A percentile compares a stretch with the other conserved stretches of the same genome.
These are phyloP conservation scores for Aspergillus neotritici DNA, from an alignment of 2,329 filamentous ascomycete genomes.

Conservation along the genomic window DNA sequence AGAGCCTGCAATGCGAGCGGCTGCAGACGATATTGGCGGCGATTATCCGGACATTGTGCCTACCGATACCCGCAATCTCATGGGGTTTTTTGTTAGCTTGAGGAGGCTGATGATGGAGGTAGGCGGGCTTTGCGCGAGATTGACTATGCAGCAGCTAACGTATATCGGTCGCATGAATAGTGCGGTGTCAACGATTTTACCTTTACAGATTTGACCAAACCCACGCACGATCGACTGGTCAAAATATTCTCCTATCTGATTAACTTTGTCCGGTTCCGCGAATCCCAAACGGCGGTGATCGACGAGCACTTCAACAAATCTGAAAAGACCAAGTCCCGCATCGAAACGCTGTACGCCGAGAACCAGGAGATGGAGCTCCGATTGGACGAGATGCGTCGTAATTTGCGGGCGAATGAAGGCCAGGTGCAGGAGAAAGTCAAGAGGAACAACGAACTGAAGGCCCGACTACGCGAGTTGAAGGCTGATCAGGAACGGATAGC, in stretches of 20 bases:
- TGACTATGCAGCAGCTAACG: neutral
- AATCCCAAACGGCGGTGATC: constrained; percentile 82
- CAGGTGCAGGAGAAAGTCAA: constrained; percentile 78
- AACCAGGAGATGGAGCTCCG: constrained; percentile 82
- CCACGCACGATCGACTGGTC: constrained; percentile 80
- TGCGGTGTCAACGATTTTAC: constrained; percentile 92
- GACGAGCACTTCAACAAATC: constrained; percentile 91
- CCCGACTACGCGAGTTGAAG: constrained; percentile 70
- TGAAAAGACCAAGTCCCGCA: constrained; percentile 77
- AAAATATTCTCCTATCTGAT: constrained; percentile 98
- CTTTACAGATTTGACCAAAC: constrained; percentile 85
- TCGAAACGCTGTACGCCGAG: constrained; percentile 76
- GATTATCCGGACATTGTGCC: constrained; percentile 80
- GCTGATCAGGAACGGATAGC: constrained; percentile 77
- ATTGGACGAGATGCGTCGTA: constrained; percentile 73
- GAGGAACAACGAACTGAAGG: constrained; percentile 82
- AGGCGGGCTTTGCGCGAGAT: constrained; percentile 6
- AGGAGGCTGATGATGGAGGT: constrained; percentile 68
- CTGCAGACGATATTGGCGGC: constrained; percentile 78
- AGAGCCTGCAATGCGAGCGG: constrained; percentile 90
- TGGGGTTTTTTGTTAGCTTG: constrained; percentile 89
- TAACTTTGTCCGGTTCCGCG: constrained; percentile 96
- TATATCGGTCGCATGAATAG: constrained; percentile 34
- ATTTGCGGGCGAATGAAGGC: constrained; percentile 72
- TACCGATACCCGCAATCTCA: constrained; percentile 81